A percentile compares a stretch with the other conserved stretches of the same genome.
Conservation (phyloP, 805 yeast genomes). For the Barnettozyma vustinii region DNA sequence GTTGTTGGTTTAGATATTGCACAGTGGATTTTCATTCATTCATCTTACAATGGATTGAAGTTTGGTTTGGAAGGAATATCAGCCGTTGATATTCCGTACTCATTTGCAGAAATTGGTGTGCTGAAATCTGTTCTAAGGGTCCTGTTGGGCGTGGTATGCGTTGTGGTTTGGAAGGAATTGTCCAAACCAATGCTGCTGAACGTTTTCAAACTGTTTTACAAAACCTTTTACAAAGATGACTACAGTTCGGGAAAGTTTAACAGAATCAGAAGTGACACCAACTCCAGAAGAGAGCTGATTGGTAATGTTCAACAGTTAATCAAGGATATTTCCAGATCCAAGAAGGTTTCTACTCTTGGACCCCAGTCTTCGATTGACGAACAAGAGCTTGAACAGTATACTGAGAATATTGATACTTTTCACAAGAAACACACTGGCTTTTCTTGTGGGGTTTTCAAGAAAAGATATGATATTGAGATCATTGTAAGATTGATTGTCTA, state of each 20-base stretch:
- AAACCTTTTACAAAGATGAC: constrained; percentile 15
- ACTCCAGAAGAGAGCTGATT: constrained; percentile 21
- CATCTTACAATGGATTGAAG: constrained; percentile 10
- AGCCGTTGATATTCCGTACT: constrained; percentile 37
- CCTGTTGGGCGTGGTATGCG: constrained; percentile 52
- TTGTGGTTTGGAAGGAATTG: constrained; percentile 67
- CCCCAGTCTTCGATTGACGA: constrained; percentile 23
- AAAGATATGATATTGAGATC: constrained; percentile 70
- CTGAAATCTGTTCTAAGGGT: constrained; percentile 41
- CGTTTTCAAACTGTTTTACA: constrained; percentile 54
- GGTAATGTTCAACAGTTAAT: constrained; percentile 17
- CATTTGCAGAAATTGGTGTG: constrained; percentile 38
- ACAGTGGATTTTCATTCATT: constrained; percentile 24
- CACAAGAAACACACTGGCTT: constrained; percentile 19
- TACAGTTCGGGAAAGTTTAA: constrained; percentile 15
- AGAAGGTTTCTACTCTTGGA: constrained; percentile 19
- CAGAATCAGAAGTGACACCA: constrained; percentile 22
- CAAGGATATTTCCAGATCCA: constrained; percentile 11
- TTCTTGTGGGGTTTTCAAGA: constrained; percentile 45
- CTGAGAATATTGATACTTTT: constrained; percentile 19
- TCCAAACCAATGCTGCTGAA: constrained; percentile 63
- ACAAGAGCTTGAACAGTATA: constrained; percentile 23
- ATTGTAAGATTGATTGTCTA: constrained; percentile 74
- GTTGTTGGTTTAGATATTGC: constrained; percentile 64
- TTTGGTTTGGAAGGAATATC: constrained; percentile 11